Base-by-base conservation (phyloP, 176 grass and related monocot species). In the Lolium rigidum region DNA sequence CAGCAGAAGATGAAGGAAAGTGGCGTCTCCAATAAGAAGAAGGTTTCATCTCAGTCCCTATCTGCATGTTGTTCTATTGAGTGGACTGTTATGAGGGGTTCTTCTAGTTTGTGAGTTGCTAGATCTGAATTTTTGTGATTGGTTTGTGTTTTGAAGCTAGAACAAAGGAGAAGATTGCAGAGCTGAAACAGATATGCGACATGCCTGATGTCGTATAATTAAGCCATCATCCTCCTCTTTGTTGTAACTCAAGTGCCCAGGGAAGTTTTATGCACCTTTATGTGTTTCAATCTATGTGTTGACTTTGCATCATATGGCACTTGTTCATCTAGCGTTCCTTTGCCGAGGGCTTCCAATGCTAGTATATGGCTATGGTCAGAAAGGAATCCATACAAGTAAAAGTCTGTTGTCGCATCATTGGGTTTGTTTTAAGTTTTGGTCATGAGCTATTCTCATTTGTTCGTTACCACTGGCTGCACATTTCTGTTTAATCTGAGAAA, bases 161-260 rank as follows among this genome's bases (percentile, higher is more conserved):
- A 95, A 78, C 87, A 70, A 26, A 93, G 95, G 77, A 98, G 93
- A 95, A 98, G 74, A 98, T 98, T 64, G 95, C 95, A 63, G 83
- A 93, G 41, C 77, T 98, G 74, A 98, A 98, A 82, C 87, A 95
- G 86, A 83, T 95, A 54, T 93, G 83, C 93, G 88, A 90, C 22
- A 94, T 86, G 77, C 91, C 95, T 65, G 93, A 98, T 16, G 95
- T 98, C 1, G 93, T 98, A 24, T 93, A 98, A 90, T 91, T 98
- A 78, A 43, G 11, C 4, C 10, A 28, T 17, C 7, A 7, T 15
- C 49, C 56, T 6, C 26, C 68, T 10, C 16, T 41, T 74, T 38
- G 0, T 13, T 74, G 69, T 74, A 59, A 46, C 25, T 73, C 22
- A 56, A 20, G 37, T 83, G 21, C 3, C 1, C 5, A 22, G 2